phyloP scores from a whole-genome alignment of 805 yeast species.

The Candida boidinii region DNA sequence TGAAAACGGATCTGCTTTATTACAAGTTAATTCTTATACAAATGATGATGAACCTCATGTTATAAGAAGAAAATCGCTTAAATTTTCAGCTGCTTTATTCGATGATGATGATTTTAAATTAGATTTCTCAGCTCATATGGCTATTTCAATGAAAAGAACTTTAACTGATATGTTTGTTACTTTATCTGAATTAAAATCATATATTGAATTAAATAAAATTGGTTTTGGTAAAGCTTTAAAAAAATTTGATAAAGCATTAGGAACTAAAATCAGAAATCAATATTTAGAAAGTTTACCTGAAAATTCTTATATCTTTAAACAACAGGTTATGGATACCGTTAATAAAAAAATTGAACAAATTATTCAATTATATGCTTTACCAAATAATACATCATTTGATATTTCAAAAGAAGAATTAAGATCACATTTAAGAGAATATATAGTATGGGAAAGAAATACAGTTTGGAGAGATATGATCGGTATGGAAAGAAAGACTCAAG shows the following conservation, averaged over 20 bases:
- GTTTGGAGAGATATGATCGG: slow-evolving; percentile 98
- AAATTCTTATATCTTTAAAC: slow-evolving; percentile 49
- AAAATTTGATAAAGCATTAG: slow-evolving; percentile 81
- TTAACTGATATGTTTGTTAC: slow-evolving; percentile 60
- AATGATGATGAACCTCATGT: slow-evolving; percentile 11
- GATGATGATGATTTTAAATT: slow-evolving; percentile 29
- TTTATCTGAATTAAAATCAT: slow-evolving; percentile 77
- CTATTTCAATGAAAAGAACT: slow-evolving; percentile 60
- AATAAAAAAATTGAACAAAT: slow-evolving; percentile 41
- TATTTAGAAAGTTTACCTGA: slow-evolving; percentile 43
- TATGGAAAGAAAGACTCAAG: slow-evolving; percentile 77
- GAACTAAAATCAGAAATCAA: slow-evolving; percentile 47
- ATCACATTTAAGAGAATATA: slow-evolving; percentile 72
- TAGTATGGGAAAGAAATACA: slow-evolving; percentile 95
- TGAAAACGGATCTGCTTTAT: no score
- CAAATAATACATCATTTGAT: slow-evolving; percentile 28
- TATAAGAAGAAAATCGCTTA: slow-evolving; percentile 20
- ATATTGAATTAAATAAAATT: slow-evolving; percentile 72
- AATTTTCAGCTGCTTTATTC: slow-evolving; percentile 15
- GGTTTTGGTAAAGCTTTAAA: slow-evolving; percentile 88
- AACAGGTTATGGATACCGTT: slow-evolving; percentile 36
- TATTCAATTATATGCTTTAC: slow-evolving; percentile 31
- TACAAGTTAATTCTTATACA: no score
- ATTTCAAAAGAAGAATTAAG: slow-evolving; percentile 36
- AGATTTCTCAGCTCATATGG: slow-evolving; percentile 38